Conservation (phyloP, 2,329 filamentous ascomycete genomes). For the Fonsecaea pedrosoi region DNA sequence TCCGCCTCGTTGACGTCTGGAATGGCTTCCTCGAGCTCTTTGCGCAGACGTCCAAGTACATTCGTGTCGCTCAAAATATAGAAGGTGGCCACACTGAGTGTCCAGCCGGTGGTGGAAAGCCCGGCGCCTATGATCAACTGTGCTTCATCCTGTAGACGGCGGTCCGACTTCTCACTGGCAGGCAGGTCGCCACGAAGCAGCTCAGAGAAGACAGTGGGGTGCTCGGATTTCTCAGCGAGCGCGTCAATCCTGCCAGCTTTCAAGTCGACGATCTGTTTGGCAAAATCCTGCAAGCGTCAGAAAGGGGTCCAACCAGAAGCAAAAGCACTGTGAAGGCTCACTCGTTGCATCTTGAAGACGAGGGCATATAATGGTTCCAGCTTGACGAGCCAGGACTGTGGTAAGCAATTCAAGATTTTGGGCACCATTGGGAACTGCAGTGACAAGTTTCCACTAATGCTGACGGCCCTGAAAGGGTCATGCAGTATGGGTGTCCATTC, state of each 20-base stretch:
- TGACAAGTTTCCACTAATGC: slow-evolving; percentile 28
- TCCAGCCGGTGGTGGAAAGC: slow-evolving; percentile 32
- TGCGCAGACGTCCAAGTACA: slow-evolving; percentile 13
- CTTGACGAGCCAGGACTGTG: slow-evolving; percentile 22
- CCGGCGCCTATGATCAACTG: slow-evolving; percentile 40
- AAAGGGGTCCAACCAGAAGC: neutral
- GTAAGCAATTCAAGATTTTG: slow-evolving; percentile 32
- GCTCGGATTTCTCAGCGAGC: slow-evolving; percentile 20
- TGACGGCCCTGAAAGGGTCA: slow-evolving; percentile 20
- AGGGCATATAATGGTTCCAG: slow-evolving; percentile 30
- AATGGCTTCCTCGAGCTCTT: slow-evolving; percentile 24
- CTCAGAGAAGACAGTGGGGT: slow-evolving; percentile 34
- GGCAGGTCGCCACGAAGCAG: slow-evolving; percentile 32
- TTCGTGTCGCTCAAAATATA: slow-evolving; percentile 27
- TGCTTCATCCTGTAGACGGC: slow-evolving; percentile 43
- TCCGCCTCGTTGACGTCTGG: slow-evolving; percentile 20
- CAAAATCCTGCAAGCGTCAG: slow-evolving; percentile 12
- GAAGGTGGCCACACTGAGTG: slow-evolving; percentile 31
- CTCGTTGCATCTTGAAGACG: slow-evolving; percentile 28
- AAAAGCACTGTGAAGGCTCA: slow-evolving; percentile 23
- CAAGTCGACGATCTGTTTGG: slow-evolving; percentile 20
- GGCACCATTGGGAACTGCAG: slow-evolving; percentile 39
- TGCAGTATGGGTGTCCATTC: slow-evolving; percentile 37
- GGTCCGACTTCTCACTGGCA: slow-evolving; percentile 37
- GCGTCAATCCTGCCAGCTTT: slow-evolving; percentile 21